Conservation (phyloP, 163 green algal genomes). For the Scenedesmus sp. region DNA sequence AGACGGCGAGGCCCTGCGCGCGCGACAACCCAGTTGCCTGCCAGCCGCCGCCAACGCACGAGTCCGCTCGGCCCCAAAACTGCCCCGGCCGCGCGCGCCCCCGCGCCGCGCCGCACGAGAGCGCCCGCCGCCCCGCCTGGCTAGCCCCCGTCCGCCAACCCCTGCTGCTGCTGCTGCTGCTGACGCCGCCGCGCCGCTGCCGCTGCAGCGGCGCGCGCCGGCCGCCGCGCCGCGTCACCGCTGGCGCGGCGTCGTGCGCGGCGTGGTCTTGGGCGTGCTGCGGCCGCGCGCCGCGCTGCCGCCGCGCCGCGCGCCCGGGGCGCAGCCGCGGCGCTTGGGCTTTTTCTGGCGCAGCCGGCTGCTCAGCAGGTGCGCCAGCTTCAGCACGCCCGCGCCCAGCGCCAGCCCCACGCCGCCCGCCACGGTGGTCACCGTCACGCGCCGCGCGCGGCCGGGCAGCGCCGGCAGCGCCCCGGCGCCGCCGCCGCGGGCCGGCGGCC, state of each 20-base stretch:
- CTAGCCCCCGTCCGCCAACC: no score
- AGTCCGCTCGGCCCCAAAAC: no score
- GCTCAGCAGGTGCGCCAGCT: conserved; percentile 29
- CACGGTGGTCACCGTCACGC: conserved; percentile 26
- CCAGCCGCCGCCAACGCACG: no score
- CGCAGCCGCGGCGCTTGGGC: conserved; percentile 23
- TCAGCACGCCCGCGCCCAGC: conserved; percentile 29
- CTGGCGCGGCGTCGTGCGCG: not conserved
- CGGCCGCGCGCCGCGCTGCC: conserved; percentile 22
- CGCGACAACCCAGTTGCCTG: no score
- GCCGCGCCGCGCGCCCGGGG: not conserved
- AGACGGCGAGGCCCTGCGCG: no score
- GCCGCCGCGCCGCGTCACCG: not conserved
- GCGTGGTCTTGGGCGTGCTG: conserved; percentile 13
- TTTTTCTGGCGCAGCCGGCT: conserved; percentile 19
- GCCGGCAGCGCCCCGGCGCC: not conserved
- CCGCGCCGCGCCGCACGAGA: no score
- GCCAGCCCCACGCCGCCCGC: conserved; percentile 17
- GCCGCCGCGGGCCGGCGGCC: not conserved
- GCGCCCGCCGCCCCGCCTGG: no score
- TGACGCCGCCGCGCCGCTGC: not conserved
- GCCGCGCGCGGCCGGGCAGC: conserved; percentile 1
- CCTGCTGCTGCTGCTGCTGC: not conserved
- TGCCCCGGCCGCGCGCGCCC: no score
- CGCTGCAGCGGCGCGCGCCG: not conserved